phyloP scores from a whole-genome alignment of 2,329 filamentous ascomycete species.

The Colletotrichum scovillei region DNA sequence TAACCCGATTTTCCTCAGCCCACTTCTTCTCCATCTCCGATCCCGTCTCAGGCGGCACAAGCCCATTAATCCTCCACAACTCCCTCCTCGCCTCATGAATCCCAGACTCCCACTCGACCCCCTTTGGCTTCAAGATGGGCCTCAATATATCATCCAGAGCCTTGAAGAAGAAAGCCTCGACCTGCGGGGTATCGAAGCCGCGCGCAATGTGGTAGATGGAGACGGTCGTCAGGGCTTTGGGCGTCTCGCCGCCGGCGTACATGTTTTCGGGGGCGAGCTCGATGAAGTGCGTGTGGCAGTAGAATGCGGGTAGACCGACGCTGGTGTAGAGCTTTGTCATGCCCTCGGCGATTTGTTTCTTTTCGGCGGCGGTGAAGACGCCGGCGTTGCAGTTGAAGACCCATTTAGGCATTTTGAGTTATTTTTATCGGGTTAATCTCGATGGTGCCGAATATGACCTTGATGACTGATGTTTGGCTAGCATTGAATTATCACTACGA shows the following conservation, averaged over 20 bases:
- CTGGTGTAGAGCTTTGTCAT: conserved; percentile 13
- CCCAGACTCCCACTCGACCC: conserved; percentile 21
- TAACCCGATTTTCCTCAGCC: not conserved
- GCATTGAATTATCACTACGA: too few species aligned
- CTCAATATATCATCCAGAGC: conserved; percentile 6
- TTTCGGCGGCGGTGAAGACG: conserved; percentile 9
- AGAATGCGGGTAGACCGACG: conserved; percentile 1
- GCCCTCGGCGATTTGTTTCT: conserved; percentile 18
- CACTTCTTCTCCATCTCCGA: conserved; percentile 15
- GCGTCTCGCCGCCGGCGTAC: conserved; percentile 55
- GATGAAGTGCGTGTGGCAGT: conserved; percentile 36
- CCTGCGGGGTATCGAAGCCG: conserved; percentile 6
- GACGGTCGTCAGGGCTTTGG: not conserved
- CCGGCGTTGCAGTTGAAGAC: conserved; percentile 8
- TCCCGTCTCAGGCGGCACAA: not conserved
- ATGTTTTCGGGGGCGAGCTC: conserved; percentile 44
- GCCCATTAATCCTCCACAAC: conserved; percentile 17
- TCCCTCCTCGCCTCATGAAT: conserved; percentile 19
- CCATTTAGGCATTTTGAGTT: conserved; percentile 14
- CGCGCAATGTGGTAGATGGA: conserved; percentile 17
- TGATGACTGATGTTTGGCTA: too few species aligned
- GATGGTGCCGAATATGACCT: too few species aligned
- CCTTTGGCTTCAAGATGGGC: conserved; percentile 9
- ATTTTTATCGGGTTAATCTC: too few species aligned
- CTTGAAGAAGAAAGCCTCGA: not conserved